These are phyloP conservation scores for Termitomyces sp. DNA, from an alignment of 768 basidiomycete genomes.

Conservation along the genomic window DNA sequence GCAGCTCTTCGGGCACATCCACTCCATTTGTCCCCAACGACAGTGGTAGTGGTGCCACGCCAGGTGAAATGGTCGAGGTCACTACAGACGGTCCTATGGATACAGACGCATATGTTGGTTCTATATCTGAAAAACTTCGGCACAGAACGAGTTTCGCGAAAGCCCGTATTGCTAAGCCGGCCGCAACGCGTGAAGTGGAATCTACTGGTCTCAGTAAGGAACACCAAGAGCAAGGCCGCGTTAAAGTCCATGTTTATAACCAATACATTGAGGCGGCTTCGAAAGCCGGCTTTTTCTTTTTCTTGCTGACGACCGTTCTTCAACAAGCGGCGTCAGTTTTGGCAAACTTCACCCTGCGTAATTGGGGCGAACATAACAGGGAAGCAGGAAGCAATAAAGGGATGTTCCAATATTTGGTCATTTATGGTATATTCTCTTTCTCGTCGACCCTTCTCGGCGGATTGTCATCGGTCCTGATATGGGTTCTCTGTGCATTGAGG, in stretches of 20 bases:
- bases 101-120: slow-evolving; percentile 20
- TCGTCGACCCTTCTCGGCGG: slow-evolving; percentile 50
- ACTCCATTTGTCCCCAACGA: slow-evolving; percentile 40
- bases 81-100: slow-evolving; percentile 19
- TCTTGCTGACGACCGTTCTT: slow-evolving; percentile 47
- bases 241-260: slow-evolving; percentile 71
- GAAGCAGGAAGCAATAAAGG: slow-evolving; percentile 51
- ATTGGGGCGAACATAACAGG: slow-evolving; percentile 80
- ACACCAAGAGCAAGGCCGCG: slow-evolving; percentile 75
- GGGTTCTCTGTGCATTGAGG: slow-evolving; percentile 71
- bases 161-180: slow-evolving; percentile 42
- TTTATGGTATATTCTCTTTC: slow-evolving; percentile 68
- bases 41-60: slow-evolving; percentile 29
- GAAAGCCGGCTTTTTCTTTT: slow-evolving; percentile 60
- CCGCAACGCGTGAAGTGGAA: slow-evolving; percentile 31
- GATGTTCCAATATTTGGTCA: slow-evolving; percentile 52
- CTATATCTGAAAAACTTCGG: slow-evolving; percentile 49
- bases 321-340: slow-evolving; percentile 59
- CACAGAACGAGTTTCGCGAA: slow-evolving; percentile 55
- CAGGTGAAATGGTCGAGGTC: slow-evolving; percentile 18
- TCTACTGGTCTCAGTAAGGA: slow-evolving; percentile 56
- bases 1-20: slow-evolving; percentile 40
- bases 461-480: slow-evolving; percentile 58
- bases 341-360: slow-evolving; percentile 63
- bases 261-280: slow-evolving; percentile 81